phyloP scores from a whole-genome alignment of 2,329 filamentous ascomycete genomes.

The Aspergillus aculeatus region DNA sequence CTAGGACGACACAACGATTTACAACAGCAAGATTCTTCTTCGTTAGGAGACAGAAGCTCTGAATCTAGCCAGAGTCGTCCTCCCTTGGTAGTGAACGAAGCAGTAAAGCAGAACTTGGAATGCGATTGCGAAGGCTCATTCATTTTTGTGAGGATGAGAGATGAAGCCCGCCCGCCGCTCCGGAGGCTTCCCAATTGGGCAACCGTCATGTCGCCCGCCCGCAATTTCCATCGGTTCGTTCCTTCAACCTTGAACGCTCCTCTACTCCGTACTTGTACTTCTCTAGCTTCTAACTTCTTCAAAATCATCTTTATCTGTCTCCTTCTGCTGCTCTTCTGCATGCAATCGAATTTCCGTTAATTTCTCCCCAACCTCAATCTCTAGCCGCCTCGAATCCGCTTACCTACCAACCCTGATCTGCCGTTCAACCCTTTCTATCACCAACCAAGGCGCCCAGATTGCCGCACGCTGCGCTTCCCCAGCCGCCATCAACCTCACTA shows the following conservation, averaged over 20 bases:
- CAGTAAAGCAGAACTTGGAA: too few species aligned
- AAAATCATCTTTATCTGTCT: too few species aligned
- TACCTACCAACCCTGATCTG: background rate
- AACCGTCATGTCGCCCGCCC: background rate
- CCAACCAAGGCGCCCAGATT: slow-evolving; percentile 10
- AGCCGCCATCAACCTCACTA: slow-evolving; percentile 6
- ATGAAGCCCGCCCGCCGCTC: too few species aligned
- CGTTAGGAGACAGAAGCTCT: too few species aligned
- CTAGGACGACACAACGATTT: too few species aligned
- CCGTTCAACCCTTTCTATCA: background rate
- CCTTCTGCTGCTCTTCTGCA: too few species aligned
- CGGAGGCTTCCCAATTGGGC: background rate
- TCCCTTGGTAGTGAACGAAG: too few species aligned
- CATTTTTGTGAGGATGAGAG: background rate
- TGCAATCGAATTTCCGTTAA: too few species aligned
- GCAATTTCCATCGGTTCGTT: background rate
- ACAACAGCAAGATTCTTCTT: too few species aligned
- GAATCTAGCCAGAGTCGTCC: too few species aligned
- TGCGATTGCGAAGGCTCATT: background rate
- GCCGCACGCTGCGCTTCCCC: slow-evolving; percentile 16
- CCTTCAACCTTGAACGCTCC: background rate
- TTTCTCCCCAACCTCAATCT: background rate
- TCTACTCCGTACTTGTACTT: background rate
- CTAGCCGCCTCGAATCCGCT: background rate
- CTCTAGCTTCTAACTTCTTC: background rate